Percentiles rank a stretch among this genome's conserved stretches.
Evolutionary conservation across 2,329 filamentous ascomycete species (phyloP).

Genomic region (Monosporascus sp.): DNA sequence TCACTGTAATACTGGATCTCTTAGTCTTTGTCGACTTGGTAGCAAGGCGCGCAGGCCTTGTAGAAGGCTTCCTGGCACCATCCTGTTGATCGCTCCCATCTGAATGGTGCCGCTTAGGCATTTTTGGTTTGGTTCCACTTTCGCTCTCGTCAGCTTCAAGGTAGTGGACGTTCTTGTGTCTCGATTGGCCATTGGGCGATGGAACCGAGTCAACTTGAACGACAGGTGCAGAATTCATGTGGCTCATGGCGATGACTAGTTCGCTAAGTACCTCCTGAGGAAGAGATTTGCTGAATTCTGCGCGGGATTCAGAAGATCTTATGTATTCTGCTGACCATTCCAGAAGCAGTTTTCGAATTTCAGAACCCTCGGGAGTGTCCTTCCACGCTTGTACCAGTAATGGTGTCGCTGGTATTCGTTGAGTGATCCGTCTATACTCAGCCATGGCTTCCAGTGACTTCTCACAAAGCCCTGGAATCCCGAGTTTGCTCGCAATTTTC

Average conservation of each 20-base stretch:
- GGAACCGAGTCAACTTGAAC: constrained; percentile 23
- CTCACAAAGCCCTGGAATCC: constrained; percentile 51
- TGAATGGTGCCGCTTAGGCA: constrained; percentile 35
- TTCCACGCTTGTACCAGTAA: constrained; percentile 58
- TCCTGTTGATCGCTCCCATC: constrained; percentile 22
- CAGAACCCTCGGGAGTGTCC: constrained; percentile 55
- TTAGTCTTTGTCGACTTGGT: constrained; percentile 26
- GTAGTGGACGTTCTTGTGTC: constrained; percentile 45
- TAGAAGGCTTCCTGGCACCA: constrained; percentile 22
- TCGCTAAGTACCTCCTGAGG: constrained; percentile 59
- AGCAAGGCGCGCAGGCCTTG: constrained; percentile 25
- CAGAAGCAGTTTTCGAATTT: constrained; percentile 52
- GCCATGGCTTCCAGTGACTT: constrained; percentile 53
- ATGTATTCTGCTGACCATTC: constrained; percentile 62
- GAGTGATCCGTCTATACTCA: constrained; percentile 47
- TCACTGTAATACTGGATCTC: constrained; percentile 20
- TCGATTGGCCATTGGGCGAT: constrained; percentile 13
- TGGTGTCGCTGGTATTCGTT: constrained; percentile 52
- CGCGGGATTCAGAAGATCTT: constrained; percentile 48
- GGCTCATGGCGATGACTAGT: constrained; percentile 58
- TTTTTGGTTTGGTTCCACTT: constrained; percentile 25
- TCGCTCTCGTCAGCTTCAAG: constrained; percentile 39
- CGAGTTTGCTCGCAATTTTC: constrained; percentile 50
- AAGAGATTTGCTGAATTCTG: constrained; percentile 55
- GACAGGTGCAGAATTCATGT: constrained; percentile 37